Evolutionary conservation across 495 filamentous ascomycete genomes (phyloP), one percentile per base, ranked within the genome.

Genomic region (Margaritispora aquatica): DNA sequence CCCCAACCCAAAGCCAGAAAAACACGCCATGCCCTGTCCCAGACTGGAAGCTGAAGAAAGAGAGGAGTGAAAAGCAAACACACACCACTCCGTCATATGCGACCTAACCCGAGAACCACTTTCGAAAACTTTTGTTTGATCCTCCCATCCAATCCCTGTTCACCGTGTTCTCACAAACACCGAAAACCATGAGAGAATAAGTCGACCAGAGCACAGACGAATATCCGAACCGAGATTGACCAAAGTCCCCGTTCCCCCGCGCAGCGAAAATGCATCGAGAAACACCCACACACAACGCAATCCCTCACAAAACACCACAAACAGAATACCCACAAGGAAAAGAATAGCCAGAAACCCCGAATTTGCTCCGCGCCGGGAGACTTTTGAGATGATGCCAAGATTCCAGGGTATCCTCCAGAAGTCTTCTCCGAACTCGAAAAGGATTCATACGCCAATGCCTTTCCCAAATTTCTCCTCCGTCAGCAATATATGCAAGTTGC

Each of bases 401-500:
- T 34, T 34, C 17, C 38, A 17, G 19, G 38, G 19, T 17, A 44
- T 44, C 38, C 38, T 44, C 38, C 38, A n/a, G 11, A 44, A 44
- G 19, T 44, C 38, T 34, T 34, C 15, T 15, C 29, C n/a, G n/a
- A 17, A 44, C 19, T 44, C 47, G 47, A 50, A 50, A 50, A 50
- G n/a, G 47, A 23, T 50, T 26, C 47, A 24, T 23, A 50, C 47
- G 47, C 47, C 47, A 50, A 10, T 26, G 10, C 47, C 47, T 50
- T 50, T 29, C 58, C 58, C 58, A 31, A n/a, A n/a, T n/a, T 38
- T 17, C 27, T 26, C 54, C 15, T 36, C 58, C 51, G 20, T 54
- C 38, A 54, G 51, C 58, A 60, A 60, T 60, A 60, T 60, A 60
- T 60, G 58, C 58, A n/a, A 60, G 58, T 54, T 51, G 51, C 58